Base-by-base conservation (phyloP, 768 basidiomycete species). In the Tephrocybe sp. region DNA sequence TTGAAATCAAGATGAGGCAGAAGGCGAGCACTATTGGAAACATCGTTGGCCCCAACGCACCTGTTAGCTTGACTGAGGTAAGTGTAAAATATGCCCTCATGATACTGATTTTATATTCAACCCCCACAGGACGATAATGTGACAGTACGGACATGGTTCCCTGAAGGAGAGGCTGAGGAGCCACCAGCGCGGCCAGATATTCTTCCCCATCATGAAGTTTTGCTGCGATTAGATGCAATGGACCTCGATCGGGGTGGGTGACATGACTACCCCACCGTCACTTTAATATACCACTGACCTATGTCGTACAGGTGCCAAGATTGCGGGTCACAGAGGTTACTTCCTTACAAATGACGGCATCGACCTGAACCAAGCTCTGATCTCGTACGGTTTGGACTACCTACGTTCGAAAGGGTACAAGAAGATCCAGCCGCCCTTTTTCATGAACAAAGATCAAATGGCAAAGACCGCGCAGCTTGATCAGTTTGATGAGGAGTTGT, bases 401-500 rank as follows among this genome's bases (percentile, higher is more conserved):
- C 75, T 99, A 45, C 80, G 92, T 28, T 79, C 77, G 45, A 78
- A 77, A 24, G 84, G 81, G 1, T 98, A 90, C 80, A 96, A 86
- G 73, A 98, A 96, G 71, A 82, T 98, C 42, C 92, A 95, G 66
- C 91, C 95, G 3, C 97, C 97, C 0, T 99, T 97, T 76, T 87
- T 99, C 77, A 98, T 99, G 88, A 93, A 92, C 77, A 95, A 93
- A 69, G 91, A 95, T 19, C 79, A 89, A 60, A 99, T 99, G 97
- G 84, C 82, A 49, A 96, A 97, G 75, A 98, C 97, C 0, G 97
- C 97, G 1, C 97, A 99, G 64, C 83, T 99, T 18, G 91, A 93
- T 58, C 93, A 98, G 68, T 99, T 98, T 60, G 97, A 99, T 64
- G 97, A 99, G 69, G 95, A 97, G 61, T 75, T 99, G 13, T 99